These are phyloP conservation scores for Termitomyces sp. DNA, from an alignment of 768 basidiomycete species.

Conservation along the genomic window DNA sequence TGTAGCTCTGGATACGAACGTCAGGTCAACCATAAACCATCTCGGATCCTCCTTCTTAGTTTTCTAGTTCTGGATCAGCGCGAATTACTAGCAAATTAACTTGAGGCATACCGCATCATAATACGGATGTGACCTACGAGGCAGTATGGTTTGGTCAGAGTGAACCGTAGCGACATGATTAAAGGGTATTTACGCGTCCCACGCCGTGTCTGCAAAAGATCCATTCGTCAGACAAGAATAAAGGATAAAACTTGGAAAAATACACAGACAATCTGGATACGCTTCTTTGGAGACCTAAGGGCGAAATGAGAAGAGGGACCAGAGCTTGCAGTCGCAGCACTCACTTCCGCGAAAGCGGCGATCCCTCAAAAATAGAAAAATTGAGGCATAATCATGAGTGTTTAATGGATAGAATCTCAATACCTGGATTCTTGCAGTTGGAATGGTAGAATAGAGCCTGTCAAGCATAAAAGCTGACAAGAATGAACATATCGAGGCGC, in stretches of 20 bases:
- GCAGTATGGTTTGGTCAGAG: conserved; percentile 1
- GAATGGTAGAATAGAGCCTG: conserved; percentile 86
- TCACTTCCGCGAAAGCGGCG: conserved; percentile 76
- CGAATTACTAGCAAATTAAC: neutral
- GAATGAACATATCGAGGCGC: neutral
- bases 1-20: conserved; percentile 54
- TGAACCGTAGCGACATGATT: conserved; percentile 2
- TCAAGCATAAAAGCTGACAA: neutral
- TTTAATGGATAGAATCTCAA: neutral
- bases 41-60: conserved; percentile 67
- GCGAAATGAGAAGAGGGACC: conserved; percentile 2
- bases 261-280: conserved; percentile 78
- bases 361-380: conserved; percentile 37
- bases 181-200: conserved; percentile 61
- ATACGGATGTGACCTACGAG: conserved; percentile 62
- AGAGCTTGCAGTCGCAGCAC: conserved; percentile 4
- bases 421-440: conserved; percentile 79
- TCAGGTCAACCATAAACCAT: conserved; percentile 91
- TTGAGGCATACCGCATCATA: conserved; percentile 55
- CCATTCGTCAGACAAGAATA: neutral
- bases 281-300: conserved; percentile 74
- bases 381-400: neutral
- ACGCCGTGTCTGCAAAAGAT: conserved; percentile 67
- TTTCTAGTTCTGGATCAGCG: conserved; percentile 46
- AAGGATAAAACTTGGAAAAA: neutral